Percentiles rank a stretch among this genome's conserved stretches.
phyloP scores from a whole-genome alignment of 768 basidiomycete genomes.

The Phanerodontia chrysosporium region DNA sequence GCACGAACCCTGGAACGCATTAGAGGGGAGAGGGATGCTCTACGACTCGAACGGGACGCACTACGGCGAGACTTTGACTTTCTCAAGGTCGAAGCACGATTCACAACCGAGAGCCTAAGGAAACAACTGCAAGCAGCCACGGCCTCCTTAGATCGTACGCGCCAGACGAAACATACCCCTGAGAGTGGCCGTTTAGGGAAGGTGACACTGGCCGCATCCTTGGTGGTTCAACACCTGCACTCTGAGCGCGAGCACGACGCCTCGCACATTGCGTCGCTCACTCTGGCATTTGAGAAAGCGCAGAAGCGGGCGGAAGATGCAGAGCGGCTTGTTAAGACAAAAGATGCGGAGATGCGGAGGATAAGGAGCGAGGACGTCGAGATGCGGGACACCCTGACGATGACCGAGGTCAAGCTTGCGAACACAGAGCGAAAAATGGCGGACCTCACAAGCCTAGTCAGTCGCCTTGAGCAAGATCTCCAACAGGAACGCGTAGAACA shows the following conservation, averaged over 20 bases:
- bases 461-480: slow-evolving; percentile 18
- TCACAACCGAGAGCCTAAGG: slow-evolving; percentile 57
- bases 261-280: neutral
- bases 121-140: slow-evolving; percentile 37
- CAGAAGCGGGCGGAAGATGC: neutral
- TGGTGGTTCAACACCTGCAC: slow-evolving; percentile 13
- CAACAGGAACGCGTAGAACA: slow-evolving; percentile 14
- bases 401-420: slow-evolving; percentile 13
- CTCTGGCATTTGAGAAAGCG: neutral
- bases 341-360: neutral
- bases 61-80: slow-evolving; percentile 65
- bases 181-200: neutral
- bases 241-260: slow-evolving; percentile 6
- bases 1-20: slow-evolving; percentile 5
- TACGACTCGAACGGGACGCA: slow-evolving; percentile 62
- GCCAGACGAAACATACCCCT: neutral
- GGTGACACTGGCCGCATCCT: slow-evolving; percentile 4
- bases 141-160: slow-evolving; percentile 3
- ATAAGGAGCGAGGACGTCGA: slow-evolving; percentile 11
- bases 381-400: slow-evolving; percentile 11
- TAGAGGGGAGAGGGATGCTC: slow-evolving; percentile 3
- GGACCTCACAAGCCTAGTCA: slow-evolving; percentile 15
- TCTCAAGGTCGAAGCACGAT: slow-evolving; percentile 60
- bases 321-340: neutral
- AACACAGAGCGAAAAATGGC: slow-evolving; percentile 11